Conservation (phyloP, 139 green algal genomes). For the Chlamydomonas schloesseri region DNA sequence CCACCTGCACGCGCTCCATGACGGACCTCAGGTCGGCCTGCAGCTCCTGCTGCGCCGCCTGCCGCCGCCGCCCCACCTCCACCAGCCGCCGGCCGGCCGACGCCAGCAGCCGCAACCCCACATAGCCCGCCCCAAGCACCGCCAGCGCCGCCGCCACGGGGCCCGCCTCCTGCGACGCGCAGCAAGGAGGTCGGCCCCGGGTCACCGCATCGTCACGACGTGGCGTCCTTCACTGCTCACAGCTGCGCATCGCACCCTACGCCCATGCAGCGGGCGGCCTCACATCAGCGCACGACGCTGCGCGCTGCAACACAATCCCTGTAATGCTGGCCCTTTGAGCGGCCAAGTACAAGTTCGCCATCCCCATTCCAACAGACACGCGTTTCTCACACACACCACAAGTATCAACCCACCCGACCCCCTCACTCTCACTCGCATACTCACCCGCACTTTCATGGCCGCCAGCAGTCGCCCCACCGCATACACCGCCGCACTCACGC, state of each 20-base stretch:
- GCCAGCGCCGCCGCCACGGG: neutral
- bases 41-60: constrained; percentile 7
- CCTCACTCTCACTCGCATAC: neutral
- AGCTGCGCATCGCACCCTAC: too few relatives aligned
- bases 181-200: too few relatives aligned
- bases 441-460: neutral
- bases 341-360: too few relatives aligned
- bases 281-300: too few relatives aligned
- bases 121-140: neutral
- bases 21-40: neutral
- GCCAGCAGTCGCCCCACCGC: neutral
- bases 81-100: neutral
- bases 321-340: too few relatives aligned
- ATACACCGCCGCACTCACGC: neutral
- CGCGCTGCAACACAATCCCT: too few relatives aligned
- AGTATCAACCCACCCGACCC: neutral
- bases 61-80: constrained; percentile 3
- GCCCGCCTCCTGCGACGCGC: constrained; percentile 6
- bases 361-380: too few relatives aligned
- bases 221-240: too few relatives aligned
- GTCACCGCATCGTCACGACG: too few relatives aligned
- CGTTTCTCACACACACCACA: too few relatives aligned
- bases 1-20: constrained; percentile 12
- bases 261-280: too few relatives aligned
- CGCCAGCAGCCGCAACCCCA: neutral